Percentiles rank a stretch among this genome's conserved stretches.
These are phyloP conservation scores for Eremothecium gossypii DNA, from an alignment of 1,139 yeast species.

Conservation along the genomic window DNA sequence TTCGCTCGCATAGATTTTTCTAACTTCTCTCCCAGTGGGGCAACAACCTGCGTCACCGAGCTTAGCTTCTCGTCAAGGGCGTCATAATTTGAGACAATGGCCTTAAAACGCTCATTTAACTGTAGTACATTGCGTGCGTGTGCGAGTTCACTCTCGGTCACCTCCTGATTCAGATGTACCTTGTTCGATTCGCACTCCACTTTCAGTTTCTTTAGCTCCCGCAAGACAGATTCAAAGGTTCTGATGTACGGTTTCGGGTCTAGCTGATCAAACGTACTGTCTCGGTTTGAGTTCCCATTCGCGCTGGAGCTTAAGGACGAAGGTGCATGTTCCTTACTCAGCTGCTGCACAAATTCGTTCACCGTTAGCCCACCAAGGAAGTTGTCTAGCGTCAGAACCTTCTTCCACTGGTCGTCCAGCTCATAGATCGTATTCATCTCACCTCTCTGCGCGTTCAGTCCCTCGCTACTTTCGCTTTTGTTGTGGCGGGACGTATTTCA, in stretches of 20 bases:
- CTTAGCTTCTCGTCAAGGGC: conserved; percentile 52
- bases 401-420: conserved; percentile 63
- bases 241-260: conserved; percentile 95
- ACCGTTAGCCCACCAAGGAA: conserved; percentile 66
- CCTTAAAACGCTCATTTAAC: conserved; percentile 41
- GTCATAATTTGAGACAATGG: conserved; percentile 39
- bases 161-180: conserved; percentile 43
- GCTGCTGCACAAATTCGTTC: conserved; percentile 73
- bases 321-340: conserved; percentile 60
- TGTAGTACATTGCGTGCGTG: conserved; percentile 61
- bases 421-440: conserved; percentile 39
- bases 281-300: conserved; percentile 5
- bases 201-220: conserved; percentile 54
- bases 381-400: conserved; percentile 58
- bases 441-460: too few species aligned
- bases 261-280: conserved; percentile 28
- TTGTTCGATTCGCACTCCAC: conserved; percentile 45
- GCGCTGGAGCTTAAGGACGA: conserved; percentile 15
- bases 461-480: too few species aligned
- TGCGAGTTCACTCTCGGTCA: conserved; percentile 51
- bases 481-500: too few species aligned
- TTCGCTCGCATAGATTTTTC: conserved; percentile 69
- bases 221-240: conserved; percentile 78
- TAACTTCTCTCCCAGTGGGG: conserved; percentile 66
- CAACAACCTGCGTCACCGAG: conserved; percentile 51